Evolutionary conservation across 345 rosid genomes (phyloP), one percentile per base, ranked within the genome.

Genomic region (Durio zibethinus): DNA sequence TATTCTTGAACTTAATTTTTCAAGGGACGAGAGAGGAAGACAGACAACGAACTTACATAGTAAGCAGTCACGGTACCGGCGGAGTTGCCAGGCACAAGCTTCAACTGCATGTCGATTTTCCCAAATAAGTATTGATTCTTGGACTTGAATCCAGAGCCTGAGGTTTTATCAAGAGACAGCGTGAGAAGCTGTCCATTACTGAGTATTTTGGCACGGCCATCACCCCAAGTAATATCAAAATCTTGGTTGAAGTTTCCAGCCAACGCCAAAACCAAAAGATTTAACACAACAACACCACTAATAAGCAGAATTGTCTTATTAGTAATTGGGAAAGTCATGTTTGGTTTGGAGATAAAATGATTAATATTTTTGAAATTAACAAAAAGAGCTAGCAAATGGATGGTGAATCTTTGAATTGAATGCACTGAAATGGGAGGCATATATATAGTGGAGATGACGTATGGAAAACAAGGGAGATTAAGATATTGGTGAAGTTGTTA

Each of bases 61-160:
- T 84, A 86, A 2, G 87, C 84, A 3, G 86, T 80, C 68, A 85
- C 88, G 0, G 87, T 87, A 65, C 88, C 88, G n/a, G 89, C 86
- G 27, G 88, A 85, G 77, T 87, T 87, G 18, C 85, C 86, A 16
- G 84, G 78, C 52, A 85, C 88, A 60, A 85, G 88, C 76, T 85
- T 85, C 72, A 87, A 80, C 36, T 85, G 88, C 85, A 81, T 83
- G 43, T 81, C 85, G 33, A 85, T 81, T 82, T 84, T 85, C 42
- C 89, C 89, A 18, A 84, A 86, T 4, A 86, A 25, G 54, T 77
- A 88, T 50, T 88, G 83, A 16, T 84, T 79, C 75, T 78, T 85
- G 81, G 90, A 88, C 64, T 75, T 84, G 48, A 88, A 88, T 0
- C 91, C 89, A 0, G 91, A 86, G 31, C 91, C 89, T 0, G 88